Evolutionary conservation across 75 land plant genomes (phyloP).

Genomic region (Sequoiadendron giganteum): DNA sequence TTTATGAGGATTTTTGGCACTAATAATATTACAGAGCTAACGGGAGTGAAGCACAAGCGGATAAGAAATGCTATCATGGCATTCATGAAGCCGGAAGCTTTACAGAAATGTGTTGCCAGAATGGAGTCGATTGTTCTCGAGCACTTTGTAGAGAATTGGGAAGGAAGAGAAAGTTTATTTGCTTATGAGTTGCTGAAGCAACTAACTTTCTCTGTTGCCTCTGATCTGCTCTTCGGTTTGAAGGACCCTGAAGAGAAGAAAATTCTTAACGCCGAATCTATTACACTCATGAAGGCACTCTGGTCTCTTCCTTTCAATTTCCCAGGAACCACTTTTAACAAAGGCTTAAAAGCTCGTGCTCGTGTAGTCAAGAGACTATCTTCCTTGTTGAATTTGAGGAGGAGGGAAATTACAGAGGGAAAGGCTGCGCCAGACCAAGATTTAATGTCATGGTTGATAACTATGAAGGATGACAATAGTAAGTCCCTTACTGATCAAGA

Average conservation of each 20-base stretch:
- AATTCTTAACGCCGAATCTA: background rate
- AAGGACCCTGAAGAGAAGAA: background rate
- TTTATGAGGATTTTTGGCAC: background rate
- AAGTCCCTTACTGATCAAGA: no score
- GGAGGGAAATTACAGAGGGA: no score
- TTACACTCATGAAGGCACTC: constrained; percentile 7
- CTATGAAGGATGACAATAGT: no score
- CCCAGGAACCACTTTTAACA: constrained; percentile 17
- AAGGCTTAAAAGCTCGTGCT: no score
- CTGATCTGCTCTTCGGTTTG: background rate
- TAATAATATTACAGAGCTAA: no score
- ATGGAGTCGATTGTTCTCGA: background rate
- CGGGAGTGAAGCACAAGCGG: no score
- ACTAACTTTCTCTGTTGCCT: background rate
- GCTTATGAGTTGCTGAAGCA: background rate
- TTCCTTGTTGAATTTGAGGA: no score
- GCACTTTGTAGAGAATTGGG: background rate
- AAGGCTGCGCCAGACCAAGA: no score
- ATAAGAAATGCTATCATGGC: constrained; percentile 4
- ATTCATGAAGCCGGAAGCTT: constrained; percentile 3
- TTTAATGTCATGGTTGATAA: no score
- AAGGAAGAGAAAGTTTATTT: background rate
- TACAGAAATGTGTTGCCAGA: constrained; percentile 6
- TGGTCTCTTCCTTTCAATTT: constrained; percentile 25
- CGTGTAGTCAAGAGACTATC: no score